Base-by-base conservation (phyloP, 2,329 filamentous ascomycete species). In the Diaporthe eres region DNA sequence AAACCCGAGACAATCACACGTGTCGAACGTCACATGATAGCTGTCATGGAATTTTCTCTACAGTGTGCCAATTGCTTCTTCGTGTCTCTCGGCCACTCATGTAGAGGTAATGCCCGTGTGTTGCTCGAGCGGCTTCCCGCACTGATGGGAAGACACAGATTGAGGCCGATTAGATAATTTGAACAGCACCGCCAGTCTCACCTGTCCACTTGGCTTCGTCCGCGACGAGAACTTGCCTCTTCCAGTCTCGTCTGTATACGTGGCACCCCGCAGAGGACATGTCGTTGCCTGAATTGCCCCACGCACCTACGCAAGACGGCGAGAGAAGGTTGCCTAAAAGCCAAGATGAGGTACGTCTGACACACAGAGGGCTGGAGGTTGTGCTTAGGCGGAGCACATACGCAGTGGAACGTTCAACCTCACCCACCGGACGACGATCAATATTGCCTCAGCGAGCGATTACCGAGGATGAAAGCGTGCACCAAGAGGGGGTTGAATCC, bases 361-460 rank as follows among this genome's bases (percentile, higher is more conserved):
- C n/a, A 68, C 22, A 55, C 9, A n/a, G 22, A 22, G 34, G 28
- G 49, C 65, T 55, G 13, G 49, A 28, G 28, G 47, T 55, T 12
- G 49, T 70, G 65, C 49, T 12, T 28, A 22, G 31, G 65, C 49
- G n/a, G 65, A n/a, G 34, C n/a, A 42, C 47, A 39, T 22, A 42
- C 22, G 34, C n/a, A 55, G 65, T 70, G 65, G 34, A 55, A 55
- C 44, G 34, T 53, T 68, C 47, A 12, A 68, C 31, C 22, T 39
- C 34, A 25, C 47, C 47, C 44, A 28, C 34, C 8, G 19, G 47
- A 15, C 47, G n/a, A 39, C 47, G 65, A 70, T 55, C 28, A 42
- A 28, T 55, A 28, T 42, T 42, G 42, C 65, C 47, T 55, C 65
- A 42, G 49, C n/a, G 8, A 70, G 49, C 15, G 55, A n/a, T 49